Base-by-base conservation (phyloP, 768 basidiomycete genomes). In the Serendipita indica region DNA sequence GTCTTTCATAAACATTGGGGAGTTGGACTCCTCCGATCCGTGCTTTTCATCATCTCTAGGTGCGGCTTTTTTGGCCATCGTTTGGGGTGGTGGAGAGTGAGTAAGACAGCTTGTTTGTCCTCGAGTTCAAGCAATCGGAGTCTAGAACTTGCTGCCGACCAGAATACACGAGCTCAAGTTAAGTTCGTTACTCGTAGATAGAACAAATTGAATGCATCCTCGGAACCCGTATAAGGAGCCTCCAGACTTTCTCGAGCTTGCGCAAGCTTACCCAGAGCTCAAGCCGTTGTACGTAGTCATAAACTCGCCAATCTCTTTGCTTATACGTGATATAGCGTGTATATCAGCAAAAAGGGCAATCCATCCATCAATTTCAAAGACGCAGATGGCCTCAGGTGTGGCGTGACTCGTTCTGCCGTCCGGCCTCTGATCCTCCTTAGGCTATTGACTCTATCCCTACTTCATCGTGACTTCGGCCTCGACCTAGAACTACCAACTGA, bases 381-480 rank as follows among this genome's bases (percentile, higher is more conserved):
- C 65, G 75, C 79, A n/a, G 67, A 67, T 1, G 81, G 86, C 2
- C 82, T 88, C 67, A 77, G 85, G 88, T 86, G 28, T n/a, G n/a
- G n/a, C 33, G 18, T 30, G 28, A 28, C 32, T 59, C 52, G 28
- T 16, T 1, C 33, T 16, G 16, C 33, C 46, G 30, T 14, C n/a
- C 4, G 57, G 16, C 27, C 18, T 6, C 41, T 33, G 16, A 60
- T 25, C 45, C 45, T 28, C 13, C 37, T 43, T 64, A 90, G 93
- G 65, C 75, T 79, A 41, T 72, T 96, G 63, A 94, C 93, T 1
- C 75, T 84, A 64, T 86, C 86, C 0, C 73, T 97, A 22, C 74
- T 94, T 30, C 71, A 75, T 62, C 75, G 81, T 28, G 89, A 93
- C 70, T 94, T 91, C 66, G 69, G 73, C 1, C 65, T 94, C 33